phyloP scores from a whole-genome alignment of 352 stramenopile genomes.

The Globisporangium lucens region DNA sequence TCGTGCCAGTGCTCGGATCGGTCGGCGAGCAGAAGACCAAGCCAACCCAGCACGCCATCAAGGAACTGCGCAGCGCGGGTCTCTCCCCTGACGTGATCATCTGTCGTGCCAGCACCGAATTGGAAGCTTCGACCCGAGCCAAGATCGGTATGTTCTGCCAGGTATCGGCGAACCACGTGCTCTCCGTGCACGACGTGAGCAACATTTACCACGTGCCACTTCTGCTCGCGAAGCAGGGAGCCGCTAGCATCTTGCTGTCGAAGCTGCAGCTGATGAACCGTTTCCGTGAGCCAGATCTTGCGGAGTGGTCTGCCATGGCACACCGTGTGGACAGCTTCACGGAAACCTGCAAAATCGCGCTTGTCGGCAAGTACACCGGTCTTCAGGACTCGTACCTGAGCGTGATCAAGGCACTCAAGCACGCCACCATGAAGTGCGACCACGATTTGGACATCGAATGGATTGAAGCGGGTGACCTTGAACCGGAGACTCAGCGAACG shows the following conservation, averaged over 20 bases:
- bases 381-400: conserved; percentile 99
- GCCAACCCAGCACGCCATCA: conserved; percentile 99
- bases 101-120: conserved; percentile 90
- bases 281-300: conserved; percentile 76
- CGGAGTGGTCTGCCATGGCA: conserved; percentile 89
- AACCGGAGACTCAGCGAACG: conserved; percentile 75
- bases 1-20: conserved; percentile 98
- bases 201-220: conserved; percentile 99
- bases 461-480: conserved; percentile 97
- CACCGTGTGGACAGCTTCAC: conserved; percentile 91
- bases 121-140: conserved; percentile 90
- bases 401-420: conserved; percentile 96
- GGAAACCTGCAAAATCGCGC: conserved; percentile 93
- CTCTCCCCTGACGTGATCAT: conserved; percentile 97
- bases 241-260: conserved; percentile 92
- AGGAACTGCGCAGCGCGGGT: conserved; percentile 95
- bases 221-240: conserved; percentile 95
- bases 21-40: conserved; percentile 99
- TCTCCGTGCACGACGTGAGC: conserved; percentile 98
- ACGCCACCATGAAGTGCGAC: conserved; percentile 94
- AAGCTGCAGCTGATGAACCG: conserved; percentile 91
- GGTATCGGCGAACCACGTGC: conserved; percentile 91
- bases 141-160: conserved; percentile 99
- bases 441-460: conserved; percentile 95
- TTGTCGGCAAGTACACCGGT: conserved; percentile 99